Evolutionary conservation across 495 filamentous ascomycete species (phyloP).

Genomic region (Saxophila tyrrhenica): DNA sequence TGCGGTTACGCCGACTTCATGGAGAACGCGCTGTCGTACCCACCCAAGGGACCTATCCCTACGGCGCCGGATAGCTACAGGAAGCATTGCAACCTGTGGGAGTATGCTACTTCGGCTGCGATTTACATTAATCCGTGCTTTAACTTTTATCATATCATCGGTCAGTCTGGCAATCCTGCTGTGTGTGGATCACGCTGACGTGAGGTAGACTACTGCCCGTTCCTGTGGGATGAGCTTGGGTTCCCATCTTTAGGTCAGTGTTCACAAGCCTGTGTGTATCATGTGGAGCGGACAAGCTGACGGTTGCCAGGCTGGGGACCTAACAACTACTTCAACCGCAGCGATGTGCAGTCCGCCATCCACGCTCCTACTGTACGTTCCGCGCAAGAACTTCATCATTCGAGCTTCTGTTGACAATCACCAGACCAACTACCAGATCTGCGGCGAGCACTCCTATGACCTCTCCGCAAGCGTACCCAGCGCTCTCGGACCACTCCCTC

Average conservation of each 20-base stretch:
- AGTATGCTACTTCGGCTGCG: slow-evolving; percentile 37
- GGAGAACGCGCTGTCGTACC: slow-evolving; percentile 46
- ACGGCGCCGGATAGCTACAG: slow-evolving; percentile 24
- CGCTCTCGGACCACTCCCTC: slow-evolving; percentile 22
- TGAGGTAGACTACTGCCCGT: not conserved
- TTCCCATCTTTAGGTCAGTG: slow-evolving; percentile 40
- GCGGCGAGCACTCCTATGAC: not conserved
- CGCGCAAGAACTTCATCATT: no score
- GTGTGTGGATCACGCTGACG: not conserved
- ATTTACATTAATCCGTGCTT: slow-evolving; percentile 48
- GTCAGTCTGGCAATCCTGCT: no score
- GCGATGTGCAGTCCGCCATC: slow-evolving; percentile 47
- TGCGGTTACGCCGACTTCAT: slow-evolving; percentile 48
- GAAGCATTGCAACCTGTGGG: slow-evolving; percentile 41
- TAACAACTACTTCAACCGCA: slow-evolving; percentile 45
- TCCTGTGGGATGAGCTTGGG: not conserved
- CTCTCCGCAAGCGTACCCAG: slow-evolving; percentile 33
- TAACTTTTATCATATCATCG: slow-evolving; percentile 35
- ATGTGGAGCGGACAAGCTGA: slow-evolving; percentile 41
- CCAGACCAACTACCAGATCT: not conserved
- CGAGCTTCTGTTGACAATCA: not conserved
- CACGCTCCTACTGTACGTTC: slow-evolving; percentile 37
- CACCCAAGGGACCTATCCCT: slow-evolving; percentile 31
- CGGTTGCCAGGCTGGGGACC: slow-evolving; percentile 24
- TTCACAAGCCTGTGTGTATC: slow-evolving; percentile 28